Conservation (phyloP, 805 yeast genomes). For the Nakazawaea ishiwadae region DNA sequence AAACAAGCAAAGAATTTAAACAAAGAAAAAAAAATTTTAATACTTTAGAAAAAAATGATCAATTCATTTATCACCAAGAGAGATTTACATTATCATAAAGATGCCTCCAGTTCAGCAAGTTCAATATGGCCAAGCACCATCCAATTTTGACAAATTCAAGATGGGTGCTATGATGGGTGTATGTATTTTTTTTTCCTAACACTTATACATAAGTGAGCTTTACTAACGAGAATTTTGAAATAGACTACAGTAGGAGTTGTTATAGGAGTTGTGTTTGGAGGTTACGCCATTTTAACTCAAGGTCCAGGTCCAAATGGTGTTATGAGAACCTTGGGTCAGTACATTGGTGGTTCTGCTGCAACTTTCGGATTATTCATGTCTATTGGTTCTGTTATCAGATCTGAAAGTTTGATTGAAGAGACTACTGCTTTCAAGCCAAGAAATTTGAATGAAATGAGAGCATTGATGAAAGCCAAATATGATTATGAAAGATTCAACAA, state of each 20-base stretch:
- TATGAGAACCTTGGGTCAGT: slow-evolving; percentile 94
- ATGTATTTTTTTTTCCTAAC: slow-evolving; percentile 24
- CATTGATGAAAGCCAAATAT: slow-evolving; percentile 38
- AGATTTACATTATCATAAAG: too few species aligned
- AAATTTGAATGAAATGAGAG: slow-evolving; percentile 32
- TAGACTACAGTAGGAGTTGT: slow-evolving; percentile 82
- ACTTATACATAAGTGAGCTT: too few species aligned
- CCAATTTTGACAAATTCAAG: slow-evolving; percentile 93
- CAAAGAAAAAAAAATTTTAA: neutral
- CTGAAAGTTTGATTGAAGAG: slow-evolving; percentile 45
- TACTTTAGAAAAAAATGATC: too few species aligned
- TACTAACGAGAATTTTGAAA: too few species aligned
- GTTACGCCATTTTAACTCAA: slow-evolving; percentile 80
- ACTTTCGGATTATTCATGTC: slow-evolving; percentile 97
- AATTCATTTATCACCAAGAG: too few species aligned
- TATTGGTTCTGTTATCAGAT: slow-evolving; percentile 87
- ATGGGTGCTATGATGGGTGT: slow-evolving; percentile 98
- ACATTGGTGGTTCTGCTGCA: slow-evolving; percentile 93
- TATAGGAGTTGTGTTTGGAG: slow-evolving; percentile 92
- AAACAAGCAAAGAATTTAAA: neutral
- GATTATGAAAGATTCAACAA: slow-evolving; percentile 21
- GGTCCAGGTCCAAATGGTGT: slow-evolving; percentile 99
- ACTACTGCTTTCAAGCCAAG: slow-evolving; percentile 22
- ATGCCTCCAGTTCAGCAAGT: slow-evolving; percentile 71
- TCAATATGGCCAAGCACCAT: slow-evolving; percentile 62